phyloP scores from a whole-genome alignment of 139 green algal genomes.

The Pedinophyceae sp. region DNA sequence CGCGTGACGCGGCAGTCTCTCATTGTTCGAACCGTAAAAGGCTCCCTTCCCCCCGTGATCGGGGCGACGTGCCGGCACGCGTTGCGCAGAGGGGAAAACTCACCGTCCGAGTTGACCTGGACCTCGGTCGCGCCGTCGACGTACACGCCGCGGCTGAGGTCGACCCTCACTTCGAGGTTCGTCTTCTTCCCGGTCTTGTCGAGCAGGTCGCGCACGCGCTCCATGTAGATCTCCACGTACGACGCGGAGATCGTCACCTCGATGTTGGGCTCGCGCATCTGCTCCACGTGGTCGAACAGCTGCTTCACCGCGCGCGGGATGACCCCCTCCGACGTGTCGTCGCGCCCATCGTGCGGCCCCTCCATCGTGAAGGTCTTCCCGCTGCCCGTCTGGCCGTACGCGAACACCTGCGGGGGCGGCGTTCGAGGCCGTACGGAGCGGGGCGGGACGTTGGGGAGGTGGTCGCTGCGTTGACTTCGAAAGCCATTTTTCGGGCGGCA shows the following conservation, averaged over 20 bases:
- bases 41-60: too few relatives aligned
- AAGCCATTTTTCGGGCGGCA: too few relatives aligned
- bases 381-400: constrained; percentile 19
- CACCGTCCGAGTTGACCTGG: neutral
- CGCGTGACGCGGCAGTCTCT: too few relatives aligned
- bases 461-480: too few relatives aligned
- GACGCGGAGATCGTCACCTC: constrained; percentile 7
- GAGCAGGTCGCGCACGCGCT: constrained; percentile 15
- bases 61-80: too few relatives aligned
- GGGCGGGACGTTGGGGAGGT: too few relatives aligned
- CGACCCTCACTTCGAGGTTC: constrained; percentile 15
- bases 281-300: constrained; percentile 11
- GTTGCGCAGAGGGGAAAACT: neutral
- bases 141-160: constrained; percentile 15
- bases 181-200: constrained; percentile 10
- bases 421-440: too few relatives aligned
- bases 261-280: constrained; percentile 1
- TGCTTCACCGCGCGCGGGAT: constrained; percentile 14
- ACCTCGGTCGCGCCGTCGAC: constrained; percentile 13
- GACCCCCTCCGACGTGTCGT: constrained; percentile 8
- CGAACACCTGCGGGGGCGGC: too few relatives aligned
- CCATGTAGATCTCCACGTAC: constrained; percentile 17
- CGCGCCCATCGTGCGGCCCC: constrained; percentile 1
- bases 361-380: constrained; percentile 27
- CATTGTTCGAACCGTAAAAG: too few relatives aligned